Percentiles rank a stretch among this genome's conserved stretches.
These are phyloP conservation scores for Boletus edulis DNA, from an alignment of 768 basidiomycete species.

Conservation along the genomic window DNA sequence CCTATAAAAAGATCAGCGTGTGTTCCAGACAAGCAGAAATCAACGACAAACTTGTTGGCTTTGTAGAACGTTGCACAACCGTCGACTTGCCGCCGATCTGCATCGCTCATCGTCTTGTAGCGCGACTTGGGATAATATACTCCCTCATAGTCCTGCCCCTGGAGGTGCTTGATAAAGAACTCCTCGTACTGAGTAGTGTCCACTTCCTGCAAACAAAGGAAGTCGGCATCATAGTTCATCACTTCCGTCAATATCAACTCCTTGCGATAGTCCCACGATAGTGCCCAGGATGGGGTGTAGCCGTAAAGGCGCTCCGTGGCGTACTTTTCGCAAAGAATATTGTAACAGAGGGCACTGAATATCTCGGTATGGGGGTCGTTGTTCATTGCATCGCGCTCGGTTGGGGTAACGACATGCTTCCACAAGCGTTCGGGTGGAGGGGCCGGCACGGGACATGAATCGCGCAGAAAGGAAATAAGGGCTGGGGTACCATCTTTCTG, in stretches of 20 bases:
- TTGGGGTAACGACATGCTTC: constrained; percentile 58
- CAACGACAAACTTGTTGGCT: constrained; percentile 65
- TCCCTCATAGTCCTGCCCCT: constrained; percentile 81
- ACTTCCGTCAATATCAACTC: constrained; percentile 85
- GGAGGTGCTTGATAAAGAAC: constrained; percentile 75
- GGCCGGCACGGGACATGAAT: constrained; percentile 80
- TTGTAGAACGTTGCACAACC: constrained; percentile 98
- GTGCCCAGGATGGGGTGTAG: constrained; percentile 95
- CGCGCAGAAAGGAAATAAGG: constrained; percentile 87
- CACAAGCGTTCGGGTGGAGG: constrained; percentile 81
- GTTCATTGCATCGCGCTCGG: constrained; percentile 57
- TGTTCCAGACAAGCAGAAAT: constrained; percentile 1
- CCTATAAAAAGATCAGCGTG: constrained; percentile 39
- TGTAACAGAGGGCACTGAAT: constrained; percentile 84
- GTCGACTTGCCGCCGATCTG: constrained; percentile 86
- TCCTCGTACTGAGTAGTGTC: constrained; percentile 92
- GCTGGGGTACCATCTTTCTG: constrained; percentile 95
- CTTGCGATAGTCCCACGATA: constrained; percentile 94
- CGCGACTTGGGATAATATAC: constrained; percentile 90
- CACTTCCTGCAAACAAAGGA: constrained; percentile 94
- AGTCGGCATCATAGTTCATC: constrained; percentile 76
- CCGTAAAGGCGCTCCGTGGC: constrained; percentile 90
- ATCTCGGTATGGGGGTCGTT: constrained; percentile 70
- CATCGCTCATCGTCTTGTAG: constrained; percentile 87
- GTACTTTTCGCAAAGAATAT: constrained; percentile 89